Evolutionary conservation across 768 basidiomycete genomes (phyloP), one percentile per base, ranked within the genome.

Genomic region (Coprinellus micaceus): DNA sequence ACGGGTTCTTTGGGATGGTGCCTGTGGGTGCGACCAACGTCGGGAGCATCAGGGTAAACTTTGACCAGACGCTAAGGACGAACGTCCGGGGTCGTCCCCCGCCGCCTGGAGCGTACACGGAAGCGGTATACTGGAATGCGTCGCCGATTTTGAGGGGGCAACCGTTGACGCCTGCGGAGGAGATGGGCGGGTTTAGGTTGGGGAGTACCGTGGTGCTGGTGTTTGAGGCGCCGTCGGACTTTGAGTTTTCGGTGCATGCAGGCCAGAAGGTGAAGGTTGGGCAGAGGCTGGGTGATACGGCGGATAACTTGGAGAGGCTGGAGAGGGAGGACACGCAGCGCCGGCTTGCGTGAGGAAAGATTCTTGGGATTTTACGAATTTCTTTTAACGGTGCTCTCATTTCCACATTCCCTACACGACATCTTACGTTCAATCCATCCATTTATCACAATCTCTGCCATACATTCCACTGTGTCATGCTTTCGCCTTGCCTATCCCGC

Each of bases 1-100:
- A 97, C 63, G 97, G 97, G 1, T 98, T 98, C 79, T 99, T 97
- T 70, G 77, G 88, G 25, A 98, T 98, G 94, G 85, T 97, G 0
- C 97, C 97, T 10, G 96, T 99, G 26, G 97, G 97, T 2, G 97
- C 97, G 2, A 98, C 96, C 11, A 98, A 99, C 69, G 97, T 98
- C 51, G 97, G 97, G 4, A 90, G 88, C 60, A 98, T 99, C 72
- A 88, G 88, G 61, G 81, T 99, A 67, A 95, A 97, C 69, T 99
- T 99, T 70, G 97, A 99, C 69, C 78, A 88, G 88, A 85, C 83
- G 12, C 81, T 98, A 12, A 86, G 94, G 46, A 98, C 96, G 6
- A 98, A 99, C 72, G 82, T 89, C 41, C 85, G 89, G 40, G 82
- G 84, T 1, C 77, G 79, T 2, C 78, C 77, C 26, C 88, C 84